A percentile compares a stretch with the other conserved stretches of the same genome.
Conservation (phyloP, 371 early-diverging fungal genomes). For the Mucor lusitanicus region DNA sequence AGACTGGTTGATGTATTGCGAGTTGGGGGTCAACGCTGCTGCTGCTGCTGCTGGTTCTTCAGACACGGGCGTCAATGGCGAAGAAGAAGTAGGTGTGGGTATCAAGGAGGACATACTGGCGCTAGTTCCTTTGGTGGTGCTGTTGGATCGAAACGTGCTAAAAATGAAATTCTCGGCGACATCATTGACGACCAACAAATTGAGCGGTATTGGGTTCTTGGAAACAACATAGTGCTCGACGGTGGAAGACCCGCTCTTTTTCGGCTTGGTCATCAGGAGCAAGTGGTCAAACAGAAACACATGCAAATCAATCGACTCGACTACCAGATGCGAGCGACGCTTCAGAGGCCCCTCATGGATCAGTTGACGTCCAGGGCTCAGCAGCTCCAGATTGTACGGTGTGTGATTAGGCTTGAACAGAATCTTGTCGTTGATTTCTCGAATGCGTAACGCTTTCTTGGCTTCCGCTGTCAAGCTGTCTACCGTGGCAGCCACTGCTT, state of each 20-base stretch:
- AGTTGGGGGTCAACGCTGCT: background rate
- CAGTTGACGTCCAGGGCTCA: conserved; percentile 65
- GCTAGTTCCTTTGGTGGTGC: background rate
- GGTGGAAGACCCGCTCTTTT: conserved; percentile 36
- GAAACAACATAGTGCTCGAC: conserved; percentile 48
- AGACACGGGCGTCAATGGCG: too few species aligned
- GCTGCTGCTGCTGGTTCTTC: too few species aligned
- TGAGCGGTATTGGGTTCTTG: conserved; percentile 57
- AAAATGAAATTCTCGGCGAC: conserved; percentile 24
- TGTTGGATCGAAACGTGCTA: conserved; percentile 8
- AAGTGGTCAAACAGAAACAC: conserved; percentile 88
- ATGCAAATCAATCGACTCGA: conserved; percentile 66
- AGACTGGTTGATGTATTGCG: conserved; percentile 3
- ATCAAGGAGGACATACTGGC: background rate
- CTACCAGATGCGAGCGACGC: conserved; percentile 59
- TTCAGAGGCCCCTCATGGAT: conserved; percentile 82
- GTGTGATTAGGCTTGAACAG: conserved; percentile 20
- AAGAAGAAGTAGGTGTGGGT: background rate
- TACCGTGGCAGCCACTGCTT: conserved; percentile 55
- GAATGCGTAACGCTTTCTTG: background rate
- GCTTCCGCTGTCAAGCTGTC: conserved; percentile 9
- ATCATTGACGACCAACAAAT: conserved; percentile 40
- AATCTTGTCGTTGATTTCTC: conserved; percentile 25
- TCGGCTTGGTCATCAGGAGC: conserved; percentile 73
- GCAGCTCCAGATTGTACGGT: conserved; percentile 61